phyloP scores from a whole-genome alignment of 495 filamentous ascomycete species.

The Podospora fimiseda region DNA sequence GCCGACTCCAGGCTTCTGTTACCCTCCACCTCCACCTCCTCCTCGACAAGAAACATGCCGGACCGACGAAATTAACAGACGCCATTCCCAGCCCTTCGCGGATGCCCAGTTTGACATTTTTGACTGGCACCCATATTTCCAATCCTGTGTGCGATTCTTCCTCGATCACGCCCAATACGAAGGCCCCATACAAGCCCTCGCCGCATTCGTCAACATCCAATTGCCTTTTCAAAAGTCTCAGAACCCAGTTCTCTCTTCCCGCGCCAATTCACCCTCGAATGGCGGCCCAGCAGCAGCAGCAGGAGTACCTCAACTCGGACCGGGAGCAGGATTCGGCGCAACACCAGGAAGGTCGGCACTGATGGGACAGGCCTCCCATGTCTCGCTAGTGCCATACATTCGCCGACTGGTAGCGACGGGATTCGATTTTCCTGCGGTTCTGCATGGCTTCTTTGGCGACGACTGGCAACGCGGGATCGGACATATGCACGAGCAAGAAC shows the following conservation, averaged over 20 bases:
- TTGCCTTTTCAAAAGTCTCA: constrained; percentile 58
- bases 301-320: neutral
- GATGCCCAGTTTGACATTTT: constrained; percentile 68
- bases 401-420: constrained; percentile 87
- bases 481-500: constrained; percentile 78
- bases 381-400: constrained; percentile 83
- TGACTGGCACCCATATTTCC: constrained; percentile 89
- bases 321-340: constrained; percentile 3
- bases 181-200: constrained; percentile 75
- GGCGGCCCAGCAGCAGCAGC: constrained; percentile 6
- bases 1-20: neutral
- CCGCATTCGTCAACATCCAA: constrained; percentile 83
- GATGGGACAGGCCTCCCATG: constrained; percentile 28
- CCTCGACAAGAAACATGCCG: neutral
- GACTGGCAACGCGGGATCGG: constrained; percentile 78
- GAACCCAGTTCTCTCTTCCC: constrained; percentile 30
- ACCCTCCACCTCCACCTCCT: neutral
- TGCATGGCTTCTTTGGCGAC: constrained; percentile 94
- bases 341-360: neutral
- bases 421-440: constrained; percentile 73
- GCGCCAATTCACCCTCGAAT: constrained; percentile 25
- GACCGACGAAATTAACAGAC: neutral
- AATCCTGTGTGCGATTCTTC: constrained; percentile 89
- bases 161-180: constrained; percentile 86
- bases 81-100: constrained; percentile 26